These are phyloP conservation scores for Mucor racemosus DNA, from an alignment of 371 early-diverging fungal genomes.

Conservation along the genomic window DNA sequence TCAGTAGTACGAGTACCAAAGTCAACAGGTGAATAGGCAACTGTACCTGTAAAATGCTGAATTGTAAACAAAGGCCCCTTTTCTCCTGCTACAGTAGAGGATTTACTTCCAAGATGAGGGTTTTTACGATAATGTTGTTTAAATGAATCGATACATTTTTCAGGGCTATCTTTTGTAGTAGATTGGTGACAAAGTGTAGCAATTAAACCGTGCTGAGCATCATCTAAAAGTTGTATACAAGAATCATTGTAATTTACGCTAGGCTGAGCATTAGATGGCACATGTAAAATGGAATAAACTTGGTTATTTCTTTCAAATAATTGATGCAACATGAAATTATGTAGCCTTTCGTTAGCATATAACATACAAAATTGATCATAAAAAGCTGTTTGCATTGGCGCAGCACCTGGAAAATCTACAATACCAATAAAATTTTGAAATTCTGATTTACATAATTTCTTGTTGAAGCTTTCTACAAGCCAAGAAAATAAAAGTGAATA, in stretches of 20 bases:
- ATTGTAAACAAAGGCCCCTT: slow-evolving; percentile 59
- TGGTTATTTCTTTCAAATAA: slow-evolving; percentile 59
- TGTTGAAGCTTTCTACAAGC: slow-evolving; percentile 35
- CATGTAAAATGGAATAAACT: slow-evolving; percentile 41
- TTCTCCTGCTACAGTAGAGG: background rate
- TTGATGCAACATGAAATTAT: slow-evolving; percentile 62
- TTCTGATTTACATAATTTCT: slow-evolving; percentile 39
- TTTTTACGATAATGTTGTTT: slow-evolving; percentile 24
- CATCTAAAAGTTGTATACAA: slow-evolving; percentile 49
- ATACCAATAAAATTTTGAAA: slow-evolving; percentile 73
- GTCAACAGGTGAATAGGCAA: slow-evolving; percentile 73
- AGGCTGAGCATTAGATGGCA: slow-evolving; percentile 26
- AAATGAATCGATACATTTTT: slow-evolving; percentile 16
- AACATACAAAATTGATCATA: slow-evolving; percentile 78
- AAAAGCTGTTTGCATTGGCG: slow-evolving; percentile 30
- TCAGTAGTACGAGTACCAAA: slow-evolving; percentile 72
- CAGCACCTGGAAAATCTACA: slow-evolving; percentile 68
- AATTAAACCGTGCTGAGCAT: slow-evolving; percentile 49
- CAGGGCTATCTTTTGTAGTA: background rate
- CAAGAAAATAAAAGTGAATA: slow-evolving; percentile 35
- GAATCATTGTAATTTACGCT: slow-evolving; percentile 37
- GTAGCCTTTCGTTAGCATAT: slow-evolving; percentile 81
- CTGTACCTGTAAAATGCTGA: slow-evolving; percentile 76
- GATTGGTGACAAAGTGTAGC: slow-evolving; percentile 36
- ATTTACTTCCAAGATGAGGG: slow-evolving; percentile 15